These are phyloP conservation scores for Lenzites betulinus DNA, from an alignment of 768 basidiomycete species.

Conservation along the genomic window DNA sequence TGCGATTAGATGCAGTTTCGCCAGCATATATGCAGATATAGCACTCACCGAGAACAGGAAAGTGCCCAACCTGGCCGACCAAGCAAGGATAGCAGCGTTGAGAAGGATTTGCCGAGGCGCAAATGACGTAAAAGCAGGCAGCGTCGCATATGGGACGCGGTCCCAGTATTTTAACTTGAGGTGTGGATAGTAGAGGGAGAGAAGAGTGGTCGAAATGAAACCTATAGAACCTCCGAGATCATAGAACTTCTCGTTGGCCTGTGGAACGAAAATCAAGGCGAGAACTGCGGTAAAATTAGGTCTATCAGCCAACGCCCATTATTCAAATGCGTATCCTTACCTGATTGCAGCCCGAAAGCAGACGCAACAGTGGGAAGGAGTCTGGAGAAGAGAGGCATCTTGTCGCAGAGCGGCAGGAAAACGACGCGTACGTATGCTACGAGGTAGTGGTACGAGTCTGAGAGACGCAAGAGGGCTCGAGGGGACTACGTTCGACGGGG, in stretches of 20 bases:
- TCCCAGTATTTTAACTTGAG: constrained; percentile 52
- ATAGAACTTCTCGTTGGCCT: constrained; percentile 63
- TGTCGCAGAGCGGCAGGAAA: background rate
- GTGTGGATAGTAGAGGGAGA: constrained; percentile 64
- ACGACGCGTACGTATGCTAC: background rate
- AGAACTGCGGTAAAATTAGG: constrained; percentile 38
- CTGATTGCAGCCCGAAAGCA: constrained; percentile 53
- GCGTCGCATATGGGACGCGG: constrained; percentile 34
- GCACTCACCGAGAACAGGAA: constrained; percentile 55
- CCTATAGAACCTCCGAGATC: constrained; percentile 68
- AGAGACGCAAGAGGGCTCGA: background rate
- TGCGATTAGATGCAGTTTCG: constrained; percentile 26
- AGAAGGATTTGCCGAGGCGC: constrained; percentile 63
- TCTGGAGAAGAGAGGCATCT: constrained; percentile 53
- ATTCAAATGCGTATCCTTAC: too few relatives aligned
- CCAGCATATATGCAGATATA: constrained; percentile 23
- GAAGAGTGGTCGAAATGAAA: constrained; percentile 60
- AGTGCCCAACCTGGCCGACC: constrained; percentile 62
- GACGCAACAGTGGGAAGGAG: constrained; percentile 50
- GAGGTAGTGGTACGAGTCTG: constrained; percentile 1
- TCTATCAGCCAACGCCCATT: too few relatives aligned
- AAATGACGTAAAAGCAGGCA: constrained; percentile 49
- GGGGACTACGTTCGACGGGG: too few relatives aligned
- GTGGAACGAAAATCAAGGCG: constrained; percentile 65
- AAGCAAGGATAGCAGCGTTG: constrained; percentile 56